Evolutionary conservation across 108 stramenopile species (phyloP).

Genomic region (Skeletonema grethae): DNA sequence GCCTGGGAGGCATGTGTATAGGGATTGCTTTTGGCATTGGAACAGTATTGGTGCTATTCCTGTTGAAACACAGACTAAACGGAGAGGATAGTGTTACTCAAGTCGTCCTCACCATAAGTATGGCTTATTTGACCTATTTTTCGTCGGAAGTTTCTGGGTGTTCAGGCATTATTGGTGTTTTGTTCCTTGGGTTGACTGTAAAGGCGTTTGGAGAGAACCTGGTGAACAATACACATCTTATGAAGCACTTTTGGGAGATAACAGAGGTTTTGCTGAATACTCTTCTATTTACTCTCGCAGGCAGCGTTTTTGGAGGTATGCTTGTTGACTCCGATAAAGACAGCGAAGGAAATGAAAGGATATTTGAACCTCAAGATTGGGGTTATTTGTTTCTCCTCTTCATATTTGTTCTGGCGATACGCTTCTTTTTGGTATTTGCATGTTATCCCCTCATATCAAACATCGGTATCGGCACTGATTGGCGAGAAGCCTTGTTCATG

Average conservation of each 20-base stretch:
- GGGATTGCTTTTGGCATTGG: slow-evolving; percentile 72
- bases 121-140: slow-evolving; percentile 87
- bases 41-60: slow-evolving; percentile 41
- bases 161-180: slow-evolving; percentile 84
- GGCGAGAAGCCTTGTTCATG: slow-evolving; percentile 38
- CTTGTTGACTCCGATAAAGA: slow-evolving; percentile 32
- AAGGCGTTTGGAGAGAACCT: slow-evolving; percentile 57
- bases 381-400: slow-evolving; percentile 36
- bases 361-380: slow-evolving; percentile 21
- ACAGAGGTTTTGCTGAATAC: slow-evolving; percentile 90
- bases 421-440: slow-evolving; percentile 36
- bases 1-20: slow-evolving; percentile 69
- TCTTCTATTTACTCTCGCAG: slow-evolving; percentile 84
- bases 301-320: slow-evolving; percentile 5
- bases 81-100: slow-evolving; percentile 77
- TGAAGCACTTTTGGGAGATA: slow-evolving; percentile 81
- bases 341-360: background rate
- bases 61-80: slow-evolving; percentile 56
- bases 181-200: slow-evolving; percentile 72
- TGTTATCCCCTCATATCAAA: slow-evolving; percentile 21
- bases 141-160: slow-evolving; percentile 60
- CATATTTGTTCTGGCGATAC: slow-evolving; percentile 21
- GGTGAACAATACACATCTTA: slow-evolving; percentile 71
- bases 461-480: slow-evolving; percentile 39
- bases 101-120: slow-evolving; percentile 73